Conservation (phyloP, 1,139 yeast genomes). For the Arxiozyma heterogenica region DNA sequence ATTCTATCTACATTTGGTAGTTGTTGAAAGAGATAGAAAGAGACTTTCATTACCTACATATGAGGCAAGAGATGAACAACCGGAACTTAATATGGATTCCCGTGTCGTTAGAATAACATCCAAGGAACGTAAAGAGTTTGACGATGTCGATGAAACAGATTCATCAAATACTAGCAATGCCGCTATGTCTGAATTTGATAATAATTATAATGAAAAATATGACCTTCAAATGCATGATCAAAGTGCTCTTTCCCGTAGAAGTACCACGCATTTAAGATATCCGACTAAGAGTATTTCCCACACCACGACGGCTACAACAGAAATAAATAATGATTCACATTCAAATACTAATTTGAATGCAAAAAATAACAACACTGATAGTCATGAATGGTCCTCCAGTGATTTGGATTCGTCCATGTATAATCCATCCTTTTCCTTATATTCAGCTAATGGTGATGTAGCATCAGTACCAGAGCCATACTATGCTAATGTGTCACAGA, state of each 20-base stretch:
- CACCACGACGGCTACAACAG: not conserved
- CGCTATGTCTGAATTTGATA: not conserved
- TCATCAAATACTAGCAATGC: no score
- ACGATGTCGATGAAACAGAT: conserved; percentile 7
- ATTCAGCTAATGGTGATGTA: conserved; percentile 8
- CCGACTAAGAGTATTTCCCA: not conserved
- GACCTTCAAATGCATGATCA: not conserved
- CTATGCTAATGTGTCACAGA: not conserved
- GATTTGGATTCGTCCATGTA: conserved; percentile 2
- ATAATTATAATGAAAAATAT: not conserved
- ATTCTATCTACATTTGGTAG: conserved; percentile 59
- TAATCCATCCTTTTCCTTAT: conserved; percentile 1
- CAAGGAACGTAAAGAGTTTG: conserved; percentile 9
- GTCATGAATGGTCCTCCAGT: not conserved
- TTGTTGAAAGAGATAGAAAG: conserved; percentile 60
- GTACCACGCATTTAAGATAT: not conserved
- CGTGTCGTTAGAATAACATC: conserved; percentile 50
- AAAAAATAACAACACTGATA: not conserved
- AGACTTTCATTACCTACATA: conserved; percentile 52
- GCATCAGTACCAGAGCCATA: conserved; percentile 2
- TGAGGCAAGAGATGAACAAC: conserved; percentile 70
- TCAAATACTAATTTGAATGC: not conserved
- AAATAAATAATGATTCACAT: not conserved
- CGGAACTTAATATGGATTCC: conserved; percentile 65
- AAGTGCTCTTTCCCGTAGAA: not conserved